Conservation (phyloP, 2,329 filamentous ascomycete species). For the Mycocentrospora acerina region DNA sequence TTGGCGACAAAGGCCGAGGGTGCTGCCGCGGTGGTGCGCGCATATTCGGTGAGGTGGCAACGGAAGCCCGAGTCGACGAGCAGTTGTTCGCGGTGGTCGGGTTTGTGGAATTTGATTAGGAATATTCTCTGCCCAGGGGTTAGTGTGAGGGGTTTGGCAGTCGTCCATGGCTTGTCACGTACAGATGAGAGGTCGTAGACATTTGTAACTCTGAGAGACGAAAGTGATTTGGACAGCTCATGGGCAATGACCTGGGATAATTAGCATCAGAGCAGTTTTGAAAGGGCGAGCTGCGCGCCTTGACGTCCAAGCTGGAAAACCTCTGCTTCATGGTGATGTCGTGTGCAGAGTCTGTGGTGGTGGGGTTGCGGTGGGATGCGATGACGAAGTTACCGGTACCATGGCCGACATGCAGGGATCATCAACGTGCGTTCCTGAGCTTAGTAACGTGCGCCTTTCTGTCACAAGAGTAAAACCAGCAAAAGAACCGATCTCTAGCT, state of each 20-base stretch:
- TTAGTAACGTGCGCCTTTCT: constrained; percentile 9
- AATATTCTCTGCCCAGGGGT: constrained; percentile 70
- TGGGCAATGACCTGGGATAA: constrained; percentile 78
- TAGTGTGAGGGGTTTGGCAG: background rate
- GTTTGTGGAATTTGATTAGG: constrained; percentile 91
- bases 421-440: constrained; percentile 18
- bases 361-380: constrained; percentile 27
- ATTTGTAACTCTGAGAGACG: constrained; percentile 81
- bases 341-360: constrained; percentile 30
- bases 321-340: constrained; percentile 69
- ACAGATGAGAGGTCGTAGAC: constrained; percentile 92
- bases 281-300: constrained; percentile 47
- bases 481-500: too few relatives aligned
- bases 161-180: constrained; percentile 19
- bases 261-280: constrained; percentile 1
- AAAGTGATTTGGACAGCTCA: constrained; percentile 78
- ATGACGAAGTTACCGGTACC: constrained; percentile 38
- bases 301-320: constrained; percentile 78
- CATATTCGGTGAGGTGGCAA: constrained; percentile 89
- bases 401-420: constrained; percentile 23
- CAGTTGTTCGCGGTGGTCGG: constrained; percentile 83
- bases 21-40: constrained; percentile 78
- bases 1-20: constrained; percentile 84
- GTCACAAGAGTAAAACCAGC: too few relatives aligned
- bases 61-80: constrained; percentile 95